Evolutionary conservation across 2,329 filamentous ascomycete genomes (phyloP).

Genomic region (Hortaea sp.): DNA sequence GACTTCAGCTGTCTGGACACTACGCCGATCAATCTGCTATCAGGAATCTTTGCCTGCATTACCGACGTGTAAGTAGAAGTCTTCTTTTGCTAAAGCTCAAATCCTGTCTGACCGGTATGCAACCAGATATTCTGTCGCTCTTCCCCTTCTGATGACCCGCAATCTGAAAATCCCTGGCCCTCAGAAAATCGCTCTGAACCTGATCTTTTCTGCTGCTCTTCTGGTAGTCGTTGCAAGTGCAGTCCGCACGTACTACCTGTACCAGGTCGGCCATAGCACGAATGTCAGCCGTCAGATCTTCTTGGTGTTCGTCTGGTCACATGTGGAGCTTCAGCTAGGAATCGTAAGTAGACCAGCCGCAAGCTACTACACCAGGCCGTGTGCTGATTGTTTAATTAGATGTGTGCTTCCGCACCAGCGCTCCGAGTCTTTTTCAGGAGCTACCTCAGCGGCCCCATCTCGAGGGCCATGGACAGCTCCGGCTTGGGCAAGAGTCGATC

Average conservation of each 20-base stretch:
- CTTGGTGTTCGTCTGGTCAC: constrained; percentile 19
- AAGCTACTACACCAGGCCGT: too few relatives aligned
- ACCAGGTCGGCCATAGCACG: constrained; percentile 21
- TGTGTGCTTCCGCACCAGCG: constrained; percentile 29
- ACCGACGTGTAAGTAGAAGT: constrained; percentile 18
- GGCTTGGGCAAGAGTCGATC: constrained; percentile 3
- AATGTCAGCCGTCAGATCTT: constrained; percentile 24
- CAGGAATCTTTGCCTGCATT: constrained; percentile 7
- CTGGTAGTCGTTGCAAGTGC: constrained; percentile 18
- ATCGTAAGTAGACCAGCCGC: constrained; percentile 9
- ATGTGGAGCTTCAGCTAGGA: constrained; percentile 30
- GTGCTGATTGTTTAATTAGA: constrained; percentile 1
- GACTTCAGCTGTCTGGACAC: constrained; percentile 20
- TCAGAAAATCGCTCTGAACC: constrained; percentile 22
- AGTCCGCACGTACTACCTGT: constrained; percentile 19
- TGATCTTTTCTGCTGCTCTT: constrained; percentile 26
- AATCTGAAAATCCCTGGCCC: constrained; percentile 35
- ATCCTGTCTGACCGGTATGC: too few relatives aligned
- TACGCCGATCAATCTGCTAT: constrained; percentile 18
- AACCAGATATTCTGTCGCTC: constrained; percentile 17
- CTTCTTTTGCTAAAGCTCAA: too few relatives aligned
- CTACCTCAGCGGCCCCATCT: constrained; percentile 12
- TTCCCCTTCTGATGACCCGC: constrained; percentile 24
- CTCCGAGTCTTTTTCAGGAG: constrained; percentile 19
- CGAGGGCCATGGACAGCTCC: too few relatives aligned